These are phyloP conservation scores for Diplocarpon mali DNA, from an alignment of 2,329 filamentous ascomycete species.

Conservation along the genomic window DNA sequence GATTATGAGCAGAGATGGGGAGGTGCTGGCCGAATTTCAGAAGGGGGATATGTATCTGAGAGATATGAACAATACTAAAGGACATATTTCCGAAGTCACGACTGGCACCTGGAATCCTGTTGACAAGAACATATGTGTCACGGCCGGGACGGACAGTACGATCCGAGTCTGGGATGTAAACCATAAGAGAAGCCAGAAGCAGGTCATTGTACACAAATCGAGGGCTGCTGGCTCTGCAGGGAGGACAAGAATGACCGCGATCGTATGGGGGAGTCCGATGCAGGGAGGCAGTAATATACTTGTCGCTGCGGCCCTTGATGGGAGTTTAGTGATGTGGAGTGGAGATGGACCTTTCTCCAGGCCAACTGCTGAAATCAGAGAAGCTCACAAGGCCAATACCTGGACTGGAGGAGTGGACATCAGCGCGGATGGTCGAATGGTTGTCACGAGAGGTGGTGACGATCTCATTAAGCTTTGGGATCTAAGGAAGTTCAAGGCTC, in stretches of 20 bases:
- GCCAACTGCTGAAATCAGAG: slow-evolving; percentile 70
- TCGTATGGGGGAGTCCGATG: slow-evolving; percentile 69
- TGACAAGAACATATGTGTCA: slow-evolving; percentile 75
- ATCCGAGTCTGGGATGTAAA: slow-evolving; percentile 96
- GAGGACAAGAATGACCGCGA: slow-evolving; percentile 84
- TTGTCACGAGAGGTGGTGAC: slow-evolving; percentile 85
- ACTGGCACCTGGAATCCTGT: slow-evolving; percentile 85
- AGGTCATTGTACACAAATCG: slow-evolving; percentile 93
- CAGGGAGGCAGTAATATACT: slow-evolving; percentile 73
- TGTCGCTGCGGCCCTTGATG: slow-evolving; percentile 75
- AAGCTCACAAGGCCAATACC: slow-evolving; percentile 71
- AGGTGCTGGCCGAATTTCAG: slow-evolving; percentile 74
- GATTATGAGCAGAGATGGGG: slow-evolving; percentile 80
- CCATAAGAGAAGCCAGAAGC: slow-evolving; percentile 77
- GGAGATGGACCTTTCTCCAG: slow-evolving; percentile 79
- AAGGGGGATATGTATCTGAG: slow-evolving; percentile 98
- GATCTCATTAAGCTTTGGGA: slow-evolving; percentile 95
- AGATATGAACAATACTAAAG: slow-evolving; percentile 96
- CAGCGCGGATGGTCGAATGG: slow-evolving; percentile 78
- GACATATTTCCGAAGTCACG: slow-evolving; percentile 85
- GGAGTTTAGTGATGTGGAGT: slow-evolving; percentile 82
- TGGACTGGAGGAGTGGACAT: slow-evolving; percentile 92
- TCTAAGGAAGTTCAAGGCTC: slow-evolving; percentile 85
- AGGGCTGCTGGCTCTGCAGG: slow-evolving; percentile 79
- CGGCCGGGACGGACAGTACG: slow-evolving; percentile 89